A percentile compares a stretch with the other conserved stretches of the same genome.
phyloP scores from a whole-genome alignment of 2,329 filamentous ascomycete species.

The Sporothrix luriei region DNA sequence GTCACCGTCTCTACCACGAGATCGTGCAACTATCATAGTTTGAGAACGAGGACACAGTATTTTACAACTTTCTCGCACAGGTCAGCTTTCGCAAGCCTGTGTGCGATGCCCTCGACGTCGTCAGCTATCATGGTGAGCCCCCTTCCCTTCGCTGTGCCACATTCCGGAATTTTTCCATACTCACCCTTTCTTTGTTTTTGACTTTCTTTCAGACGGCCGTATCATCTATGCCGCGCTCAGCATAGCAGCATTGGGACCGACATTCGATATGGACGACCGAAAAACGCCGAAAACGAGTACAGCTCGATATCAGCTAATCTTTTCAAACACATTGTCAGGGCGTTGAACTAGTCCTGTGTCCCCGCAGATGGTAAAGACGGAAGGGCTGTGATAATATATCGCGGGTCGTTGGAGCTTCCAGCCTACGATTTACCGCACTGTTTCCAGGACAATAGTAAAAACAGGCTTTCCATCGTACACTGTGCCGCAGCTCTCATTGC shows the following conservation, averaged over 20 bases:
- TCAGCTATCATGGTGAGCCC: constrained; percentile 31
- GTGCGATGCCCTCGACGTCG: constrained; percentile 30
- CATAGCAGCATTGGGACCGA: constrained; percentile 73
- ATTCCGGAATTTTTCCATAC: too few relatives aligned
- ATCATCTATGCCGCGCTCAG: constrained; percentile 53
- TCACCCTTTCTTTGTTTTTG: too few relatives aligned
- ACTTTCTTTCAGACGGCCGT: constrained; percentile 21
- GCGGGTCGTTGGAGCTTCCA: background rate
- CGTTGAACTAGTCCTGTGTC: constrained; percentile 70
- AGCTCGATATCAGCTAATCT: constrained; percentile 61
- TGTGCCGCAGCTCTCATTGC: too few relatives aligned
- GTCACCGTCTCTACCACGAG: constrained; percentile 33
- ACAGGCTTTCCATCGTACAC: too few relatives aligned
- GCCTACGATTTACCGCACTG: too few relatives aligned
- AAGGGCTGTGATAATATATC: background rate
- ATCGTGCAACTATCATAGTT: constrained; percentile 33
- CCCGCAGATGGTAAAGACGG: constrained; percentile 38
- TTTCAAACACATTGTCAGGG: constrained; percentile 68
- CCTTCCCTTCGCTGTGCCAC: too few relatives aligned
- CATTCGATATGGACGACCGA: constrained; percentile 68
- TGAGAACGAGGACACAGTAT: constrained; percentile 34
- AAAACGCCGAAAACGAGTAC: constrained; percentile 80
- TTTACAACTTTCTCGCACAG: constrained; percentile 35
- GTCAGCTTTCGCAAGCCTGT: constrained; percentile 35
- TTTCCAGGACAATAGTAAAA: too few relatives aligned